Evolutionary conservation across 2,329 filamentous ascomycete species (phyloP), one percentile per base, ranked within the genome.

Genomic region (Plenodomus biglobosus): DNA sequence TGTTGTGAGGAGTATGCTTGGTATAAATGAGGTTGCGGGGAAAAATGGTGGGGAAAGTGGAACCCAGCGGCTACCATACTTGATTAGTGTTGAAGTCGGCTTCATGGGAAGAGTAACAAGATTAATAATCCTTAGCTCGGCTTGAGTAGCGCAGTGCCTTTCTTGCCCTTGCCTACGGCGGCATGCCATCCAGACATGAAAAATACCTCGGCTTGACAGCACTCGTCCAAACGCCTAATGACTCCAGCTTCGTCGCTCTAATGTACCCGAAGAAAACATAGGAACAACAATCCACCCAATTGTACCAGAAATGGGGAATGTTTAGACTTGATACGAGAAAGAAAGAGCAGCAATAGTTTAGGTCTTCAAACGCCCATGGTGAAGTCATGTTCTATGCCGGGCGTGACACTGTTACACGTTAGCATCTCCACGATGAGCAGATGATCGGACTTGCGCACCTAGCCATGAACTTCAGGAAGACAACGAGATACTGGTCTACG

Each of bases 301-400:
- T 3, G 27, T 32, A 15, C 13, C 3, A 11, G 15, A 11, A 15
- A 32, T 10, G 11, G 15, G 15, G 15, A 32, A 8, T 10, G 27
- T 32, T 11, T 32, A 32, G 27, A 15, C 8, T 15, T 32, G 15
- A 32, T 10, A 11, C 7, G 6, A 32, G 13, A 32, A 32, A 10
- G 27, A 32, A 32, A 32, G n/a, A n/a, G 27, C 16, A 37, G 13
- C 35, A 8, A 37, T 4, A 8, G 4, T 18, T 8, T 18, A 37
- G 4, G 16, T 16, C 35, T 18, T 79, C 78, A 96, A 34, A 96
- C 86, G 5, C 90, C 89, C 91, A 96, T 96, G 1, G 92, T 97
- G 72, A 95, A 96, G 71, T 97, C 92, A 72, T 96, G 90, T 75
- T 97, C 92, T 72, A 99, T 97, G 40, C 92, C 92, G 5, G 94